Evolutionary conservation across 2,329 filamentous ascomycete genomes (phyloP), one percentile per base, ranked within the genome.

Genomic region (Penicillium sp.): DNA sequence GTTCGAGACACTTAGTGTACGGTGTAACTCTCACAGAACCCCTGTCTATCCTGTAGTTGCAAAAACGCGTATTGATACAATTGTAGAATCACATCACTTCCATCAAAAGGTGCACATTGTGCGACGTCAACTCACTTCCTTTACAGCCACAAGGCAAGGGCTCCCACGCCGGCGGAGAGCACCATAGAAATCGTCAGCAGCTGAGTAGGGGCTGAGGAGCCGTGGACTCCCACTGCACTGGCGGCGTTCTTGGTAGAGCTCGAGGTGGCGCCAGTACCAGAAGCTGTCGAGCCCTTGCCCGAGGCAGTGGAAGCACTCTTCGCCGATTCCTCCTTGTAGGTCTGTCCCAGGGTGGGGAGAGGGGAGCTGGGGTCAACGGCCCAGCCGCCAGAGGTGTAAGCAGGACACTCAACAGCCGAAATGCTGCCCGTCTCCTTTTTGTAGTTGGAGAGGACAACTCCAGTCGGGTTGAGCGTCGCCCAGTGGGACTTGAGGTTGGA

Each of bases 401-500:
- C 79, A 8, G 92, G 92, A 76, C 92, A 96, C 2, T 84, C 79
- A 3, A 89, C 86, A 1, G 89, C 85, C 1, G 86, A 87, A 15
- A 88, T 81, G 10, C 82, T 80, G 1, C 80, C 83, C 1, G 88
- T 82, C n/a, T 85, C 84, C 6, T 88, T 82, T 24, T 85, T 84
- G 79, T 96, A 96, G 30, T 85, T 84, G 1, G 86, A 84, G 56
- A 84, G 84, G 45, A 84, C 83, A 45, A 94, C 84, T 37, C 92
- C 90, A 0, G 86, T 86, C 0, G 92, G 91, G 8, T 81, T 85
- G 57, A 92, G 79, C 4, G 86, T 89, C 7, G 88, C 88, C 92
- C 92, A 96, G 68, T 91, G 88, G 30, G 81, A 83, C 79, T 89
- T 88, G 62, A 96, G 84, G 74, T 95, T 95, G 69, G 82, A 75